Evolutionary conservation across 768 basidiomycete species (phyloP).

Genomic region (Roridomyces roridus): DNA sequence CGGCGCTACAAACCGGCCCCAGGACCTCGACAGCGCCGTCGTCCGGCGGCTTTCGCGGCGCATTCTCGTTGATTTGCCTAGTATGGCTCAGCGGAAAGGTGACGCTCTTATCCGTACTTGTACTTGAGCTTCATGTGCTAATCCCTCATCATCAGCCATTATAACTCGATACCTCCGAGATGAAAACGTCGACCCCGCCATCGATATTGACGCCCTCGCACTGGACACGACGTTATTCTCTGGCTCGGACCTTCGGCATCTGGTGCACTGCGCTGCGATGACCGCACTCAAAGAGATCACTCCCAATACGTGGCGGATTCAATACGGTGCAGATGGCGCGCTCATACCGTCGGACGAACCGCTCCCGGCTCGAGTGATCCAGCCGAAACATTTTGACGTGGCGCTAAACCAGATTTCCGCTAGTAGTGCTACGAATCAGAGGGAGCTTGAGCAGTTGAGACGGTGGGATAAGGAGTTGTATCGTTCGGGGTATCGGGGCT

Average conservation of each 20-base stretch:
- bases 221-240: background rate
- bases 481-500: too few relatives aligned
- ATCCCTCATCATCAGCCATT: too few relatives aligned
- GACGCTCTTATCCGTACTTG: background rate
- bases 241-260: constrained; percentile 3
- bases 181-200: background rate
- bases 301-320: background rate
- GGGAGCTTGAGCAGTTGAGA: background rate
- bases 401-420: background rate
- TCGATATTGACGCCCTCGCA: background rate
- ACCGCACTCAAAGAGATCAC: background rate
- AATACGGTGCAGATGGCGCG: background rate
- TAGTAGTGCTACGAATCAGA: background rate
- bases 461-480: background rate
- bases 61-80: background rate
- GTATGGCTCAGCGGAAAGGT: background rate
- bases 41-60: background rate
- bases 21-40: constrained; percentile 4
- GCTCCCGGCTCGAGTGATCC: background rate
- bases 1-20: constrained; percentile 7
- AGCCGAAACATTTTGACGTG: background rate
- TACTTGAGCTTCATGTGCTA: too few relatives aligned
- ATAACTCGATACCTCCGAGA: background rate
- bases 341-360: background rate
- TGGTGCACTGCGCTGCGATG: background rate